Base-by-base conservation (phyloP, 768 basidiomycete genomes). In the Lactarius hatsudake region DNA sequence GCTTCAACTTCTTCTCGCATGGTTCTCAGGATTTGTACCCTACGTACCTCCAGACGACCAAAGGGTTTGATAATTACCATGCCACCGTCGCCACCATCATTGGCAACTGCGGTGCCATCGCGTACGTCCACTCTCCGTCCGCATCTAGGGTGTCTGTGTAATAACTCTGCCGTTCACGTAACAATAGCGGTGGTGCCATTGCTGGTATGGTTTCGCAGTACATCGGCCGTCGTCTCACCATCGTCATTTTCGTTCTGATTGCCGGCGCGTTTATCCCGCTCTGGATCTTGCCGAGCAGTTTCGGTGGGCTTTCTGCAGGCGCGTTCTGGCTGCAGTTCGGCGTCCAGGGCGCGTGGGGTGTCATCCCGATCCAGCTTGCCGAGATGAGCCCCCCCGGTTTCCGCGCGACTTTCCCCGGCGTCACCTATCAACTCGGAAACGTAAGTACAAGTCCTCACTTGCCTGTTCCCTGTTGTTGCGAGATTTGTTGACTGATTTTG, bases 1-100 rank as follows among this genome's bases (percentile, higher is more conserved):
- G 79, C 34, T 83, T 83, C 76, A 84, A 84, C 74, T 83, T 85
- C 78, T 76, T 83, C 40, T 82, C 81, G n/a, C 84, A 84, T 71
- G 83, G 82, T 2, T 81, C 78, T 40, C 81, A 82, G 69, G 76
- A 77, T 64, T 63, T 77, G 43, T 81, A 81, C 69, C 81, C 81
- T 10, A 81, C 79, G 7, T 81, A 79, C 65, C 71, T 81, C 23
- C 66, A 76, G 59, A 72, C 63, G 30, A 72, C 74, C 51, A 82
- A 82, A 63, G 63, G 69, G 17, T 76, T 83, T 65, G 69, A 74
- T 9, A 62, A 71, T 12, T 71, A 77, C 45, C 66, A 75, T 20
- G 71, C 80, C 0, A 78, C 80, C 10, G 76, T 79, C 34, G 80
- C 81, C 0, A 83, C 82, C 2, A 82, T 83, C 71, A 81, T 83